Evolutionary conservation across 1,284 basidiomycete species (phyloP).

Genomic region (Papiliotrema nemorosa): DNA sequence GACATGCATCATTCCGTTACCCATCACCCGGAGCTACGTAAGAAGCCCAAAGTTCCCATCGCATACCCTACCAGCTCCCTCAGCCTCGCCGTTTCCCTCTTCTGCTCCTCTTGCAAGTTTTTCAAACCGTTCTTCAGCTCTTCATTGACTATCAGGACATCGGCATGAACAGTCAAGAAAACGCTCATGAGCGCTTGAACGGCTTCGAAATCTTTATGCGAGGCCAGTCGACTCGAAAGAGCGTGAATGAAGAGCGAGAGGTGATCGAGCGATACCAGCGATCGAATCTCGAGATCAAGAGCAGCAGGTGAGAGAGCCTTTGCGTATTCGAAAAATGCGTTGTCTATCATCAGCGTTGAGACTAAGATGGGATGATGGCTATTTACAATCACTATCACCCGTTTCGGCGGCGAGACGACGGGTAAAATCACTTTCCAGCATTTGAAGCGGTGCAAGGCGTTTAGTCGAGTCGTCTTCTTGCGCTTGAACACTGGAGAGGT

Average conservation of each 20-base stretch:
- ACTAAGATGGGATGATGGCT: neutral
- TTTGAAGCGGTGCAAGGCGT: constrained; percentile 58
- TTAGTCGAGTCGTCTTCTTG: constrained; percentile 50
- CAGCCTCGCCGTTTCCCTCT: constrained; percentile 67
- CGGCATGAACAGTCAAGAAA: constrained; percentile 79
- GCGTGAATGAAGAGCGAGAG: constrained; percentile 70
- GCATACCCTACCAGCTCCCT: constrained; percentile 47
- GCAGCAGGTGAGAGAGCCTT: constrained; percentile 87
- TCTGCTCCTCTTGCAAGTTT: constrained; percentile 61
- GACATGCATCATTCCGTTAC: neutral
- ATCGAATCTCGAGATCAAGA: constrained; percentile 85
- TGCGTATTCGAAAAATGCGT: constrained; percentile 76
- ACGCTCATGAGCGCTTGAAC: constrained; percentile 85
- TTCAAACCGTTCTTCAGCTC: constrained; percentile 62
- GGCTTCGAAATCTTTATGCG: constrained; percentile 89
- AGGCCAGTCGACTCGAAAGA: constrained; percentile 66
- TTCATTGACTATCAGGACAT: constrained; percentile 64
- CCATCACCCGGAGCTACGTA: constrained; percentile 19
- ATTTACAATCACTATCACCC: constrained; percentile 66
- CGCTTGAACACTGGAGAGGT: constrained; percentile 50
- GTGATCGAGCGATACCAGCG: constrained; percentile 61
- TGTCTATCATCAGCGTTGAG: constrained; percentile 55
- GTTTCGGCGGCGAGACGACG: constrained; percentile 62
- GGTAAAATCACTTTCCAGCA: constrained; percentile 70
- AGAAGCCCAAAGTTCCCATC: constrained; percentile 48